Evolutionary conservation across 2,329 filamentous ascomycete species (phyloP), one percentile per base, ranked within the genome.

Genomic region (Phialophora tarda): DNA sequence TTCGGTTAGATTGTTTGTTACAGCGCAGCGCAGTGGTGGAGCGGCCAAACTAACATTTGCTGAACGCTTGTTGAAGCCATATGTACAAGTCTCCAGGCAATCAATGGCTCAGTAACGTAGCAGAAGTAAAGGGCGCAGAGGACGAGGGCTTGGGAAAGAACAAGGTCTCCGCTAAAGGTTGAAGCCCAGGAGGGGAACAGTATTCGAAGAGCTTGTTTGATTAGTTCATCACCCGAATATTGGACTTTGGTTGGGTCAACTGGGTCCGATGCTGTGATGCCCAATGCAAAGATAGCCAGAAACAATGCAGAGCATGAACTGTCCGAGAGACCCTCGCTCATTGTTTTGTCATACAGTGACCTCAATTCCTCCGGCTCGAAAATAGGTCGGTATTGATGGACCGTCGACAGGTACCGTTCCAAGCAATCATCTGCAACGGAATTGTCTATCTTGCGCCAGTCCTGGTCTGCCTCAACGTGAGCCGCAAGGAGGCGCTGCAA

Each of bases 61-160:
- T 63, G 61, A 44, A 63, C 38, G 26, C 34, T 63, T 44, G 61
- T 63, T 14, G 61, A 63, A n/a, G 61, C 61, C 61, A 63, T 63
- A 21, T 63, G 53, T 50, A 47, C 24, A 26, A 57, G 32, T 32
- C 54, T 63, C 61, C 61, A 63, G 41, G 61, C 61, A 41, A 38
- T 23, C 54, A 63, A 17, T 21, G 61, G 61, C 3, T 57, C 51
- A 21, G 30, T 28, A 32, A 62, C 6, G 6, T 44, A 44, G 38
- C 38, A 44, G 38, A 44, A 44, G 8, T 44, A 44, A 21, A 44
- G 38, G 14, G 38, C 14, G 14, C 38, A 44, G 14, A 44, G 17
- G 6, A 44, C 38, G 38, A 44, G 38, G 38, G 38, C 38, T 7
- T 44, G 14, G 38, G 38, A 44, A n/a, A 44, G 38, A 44, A 44